Evolutionary conservation across 75 land plant genomes (phyloP), one percentile per base, ranked within the genome.

Genomic region (Isoetes taiwanensis): DNA sequence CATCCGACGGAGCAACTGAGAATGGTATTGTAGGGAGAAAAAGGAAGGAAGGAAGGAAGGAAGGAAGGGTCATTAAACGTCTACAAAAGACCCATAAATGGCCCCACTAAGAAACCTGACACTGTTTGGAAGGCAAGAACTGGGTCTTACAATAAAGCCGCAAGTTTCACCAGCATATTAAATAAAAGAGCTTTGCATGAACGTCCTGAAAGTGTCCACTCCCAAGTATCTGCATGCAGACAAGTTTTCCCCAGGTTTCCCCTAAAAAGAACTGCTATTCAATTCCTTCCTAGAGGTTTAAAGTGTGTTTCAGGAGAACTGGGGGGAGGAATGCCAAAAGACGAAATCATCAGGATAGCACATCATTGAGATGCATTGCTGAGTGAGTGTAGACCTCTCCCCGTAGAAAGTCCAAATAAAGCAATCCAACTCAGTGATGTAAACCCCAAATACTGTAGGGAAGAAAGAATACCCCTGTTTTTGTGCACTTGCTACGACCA

Each of bases 171-270:
- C 12, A 32, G 10, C 28, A 16, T 29, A 4, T 28, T 14, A 16
- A 8, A 3, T 3, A n/a, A 54, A 52, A 21, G 3, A 54, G 5
- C 12, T 32, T 30, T 79, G 84, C 72, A 76, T 78, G 64, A 84
- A 78, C 70, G 80, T 52, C 58, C 54, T 77, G 58, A 80, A 84
- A 30, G 89, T 84, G n/a, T n/a, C n/a, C n/a, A n/a, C 0, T 66
- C 65, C 21, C 89, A 60, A 34, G 72, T 70, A 4, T 65, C 72
- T 34, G 68, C 72, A 30, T 32, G 56, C 14, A 19, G 17, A 20
- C 11, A 23, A 55, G 32, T 0, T 8, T 0, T 0, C 26, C 37
- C 40, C 65, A 39, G 57, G 50, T 40, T 38, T 56, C 61, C 21
- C 25, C 53, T 53, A 33, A 59, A 20, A 52, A 19, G 9, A 31